Percentiles rank a stretch among this genome's conserved stretches.
These are phyloP conservation scores for Diaporthe citrichinensis DNA, from an alignment of 2,329 filamentous ascomycete species.

Conservation along the genomic window DNA sequence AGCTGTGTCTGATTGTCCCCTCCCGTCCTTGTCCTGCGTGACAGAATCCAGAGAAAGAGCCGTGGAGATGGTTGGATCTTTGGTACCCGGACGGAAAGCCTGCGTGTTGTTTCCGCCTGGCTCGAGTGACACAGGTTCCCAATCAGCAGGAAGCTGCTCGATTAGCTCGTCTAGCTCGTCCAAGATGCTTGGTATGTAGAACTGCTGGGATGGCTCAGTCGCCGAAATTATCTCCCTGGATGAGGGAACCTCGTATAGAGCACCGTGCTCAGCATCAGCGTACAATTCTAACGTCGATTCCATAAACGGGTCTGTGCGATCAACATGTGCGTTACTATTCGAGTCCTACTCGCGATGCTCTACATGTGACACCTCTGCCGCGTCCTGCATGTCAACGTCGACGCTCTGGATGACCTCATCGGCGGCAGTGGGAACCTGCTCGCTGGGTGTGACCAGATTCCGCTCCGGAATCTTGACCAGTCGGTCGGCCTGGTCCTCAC, in stretches of 20 bases:
- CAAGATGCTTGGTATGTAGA: background rate
- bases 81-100: background rate
- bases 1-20: background rate
- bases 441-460: background rate
- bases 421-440: constrained; percentile 1
- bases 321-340: constrained; percentile 3
- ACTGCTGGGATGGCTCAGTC: too few species aligned
- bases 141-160: background rate
- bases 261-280: background rate
- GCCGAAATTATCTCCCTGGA: too few species aligned
- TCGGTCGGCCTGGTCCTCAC: constrained; percentile 46
- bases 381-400: constrained; percentile 34
- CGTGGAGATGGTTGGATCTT: background rate
- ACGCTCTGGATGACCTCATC: constrained; percentile 10
- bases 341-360: constrained; percentile 36
- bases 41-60: background rate
- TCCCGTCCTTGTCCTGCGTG: background rate
- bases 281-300: background rate
- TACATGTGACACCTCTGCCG: constrained; percentile 32
- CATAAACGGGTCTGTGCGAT: background rate
- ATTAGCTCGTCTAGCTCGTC: background rate
- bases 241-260: too few species aligned
- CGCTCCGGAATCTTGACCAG: constrained; percentile 45
- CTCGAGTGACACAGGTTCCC: background rate
- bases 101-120: background rate